A percentile compares a stretch with the other conserved stretches of the same genome.
Conservation (phyloP, 768 basidiomycete genomes). For the Auriscalpium orientale region DNA sequence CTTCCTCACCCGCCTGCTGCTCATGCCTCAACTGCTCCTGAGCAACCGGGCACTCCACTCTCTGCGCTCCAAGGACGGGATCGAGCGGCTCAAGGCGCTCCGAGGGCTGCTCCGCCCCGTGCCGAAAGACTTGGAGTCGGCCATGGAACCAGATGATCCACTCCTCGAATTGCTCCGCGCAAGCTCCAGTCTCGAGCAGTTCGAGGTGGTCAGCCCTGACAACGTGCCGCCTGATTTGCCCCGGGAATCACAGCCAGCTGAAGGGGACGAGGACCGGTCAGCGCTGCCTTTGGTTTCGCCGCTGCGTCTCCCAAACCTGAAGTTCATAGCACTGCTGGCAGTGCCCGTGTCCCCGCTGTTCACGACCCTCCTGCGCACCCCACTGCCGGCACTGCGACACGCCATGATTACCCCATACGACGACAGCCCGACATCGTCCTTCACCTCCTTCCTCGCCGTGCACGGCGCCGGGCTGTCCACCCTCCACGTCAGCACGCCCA, state of each 20-base stretch:
- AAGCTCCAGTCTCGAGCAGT: slow-evolving; percentile 10
- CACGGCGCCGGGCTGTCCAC: slow-evolving; percentile 56
- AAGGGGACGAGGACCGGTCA: slow-evolving; percentile 7
- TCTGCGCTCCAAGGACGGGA: slow-evolving; percentile 9
- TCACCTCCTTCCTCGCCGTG: slow-evolving; percentile 49
- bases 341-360: slow-evolving; percentile 62
- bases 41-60: slow-evolving; percentile 8
- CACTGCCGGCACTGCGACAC: slow-evolving; percentile 55
- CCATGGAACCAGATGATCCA: neutral
- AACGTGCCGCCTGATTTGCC: slow-evolving; percentile 3
- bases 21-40: slow-evolving; percentile 6
- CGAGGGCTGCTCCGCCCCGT: slow-evolving; percentile 9
- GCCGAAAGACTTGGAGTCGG: slow-evolving; percentile 5
- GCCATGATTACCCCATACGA: slow-evolving; percentile 70
- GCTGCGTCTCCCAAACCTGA: slow-evolving; percentile 51
- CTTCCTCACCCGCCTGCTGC: slow-evolving; percentile 12
- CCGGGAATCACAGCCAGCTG: neutral
- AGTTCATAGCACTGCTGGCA: slow-evolving; percentile 53
- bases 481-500: slow-evolving; percentile 56
- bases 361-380: slow-evolving; percentile 46
- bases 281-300: slow-evolving; percentile 30
- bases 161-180: slow-evolving; percentile 2
- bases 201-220: slow-evolving; percentile 10
- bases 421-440: slow-evolving; percentile 45
- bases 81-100: slow-evolving; percentile 8